phyloP scores from a whole-genome alignment of 2,329 filamentous ascomycete genomes.

The Aspergillus fructus region DNA sequence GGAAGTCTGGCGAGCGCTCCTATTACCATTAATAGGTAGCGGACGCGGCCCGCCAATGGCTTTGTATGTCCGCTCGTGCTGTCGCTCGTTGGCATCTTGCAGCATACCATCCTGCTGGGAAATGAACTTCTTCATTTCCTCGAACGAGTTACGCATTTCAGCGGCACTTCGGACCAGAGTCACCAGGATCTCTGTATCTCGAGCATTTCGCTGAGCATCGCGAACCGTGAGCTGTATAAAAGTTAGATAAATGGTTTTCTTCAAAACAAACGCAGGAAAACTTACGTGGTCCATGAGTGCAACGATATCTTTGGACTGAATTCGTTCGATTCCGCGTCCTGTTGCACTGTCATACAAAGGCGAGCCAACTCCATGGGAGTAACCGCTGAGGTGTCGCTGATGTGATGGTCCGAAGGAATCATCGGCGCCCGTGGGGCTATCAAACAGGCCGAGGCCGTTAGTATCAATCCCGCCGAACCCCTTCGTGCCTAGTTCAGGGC shows the following conservation, averaged over 20 bases:
- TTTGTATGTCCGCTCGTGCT: constrained; percentile 82
- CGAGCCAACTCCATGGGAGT: constrained; percentile 87
- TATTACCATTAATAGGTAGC: constrained; percentile 65
- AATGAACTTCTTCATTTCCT: constrained; percentile 91
- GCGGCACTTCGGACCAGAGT: constrained; percentile 90
- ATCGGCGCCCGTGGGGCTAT: constrained; percentile 49
- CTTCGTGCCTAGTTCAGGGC: constrained; percentile 47
- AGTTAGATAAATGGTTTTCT: constrained; percentile 25
- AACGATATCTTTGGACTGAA: constrained; percentile 95
- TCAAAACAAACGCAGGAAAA: constrained; percentile 17
- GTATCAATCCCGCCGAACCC: constrained; percentile 56
- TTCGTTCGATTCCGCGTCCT: constrained; percentile 82
- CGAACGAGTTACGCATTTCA: constrained; percentile 95
- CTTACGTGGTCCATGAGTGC: constrained; percentile 92
- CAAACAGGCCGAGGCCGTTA: constrained; percentile 50
- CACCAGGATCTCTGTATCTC: constrained; percentile 94
- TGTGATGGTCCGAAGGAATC: constrained; percentile 66
- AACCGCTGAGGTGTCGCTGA: constrained; percentile 73
- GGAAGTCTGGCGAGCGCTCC: constrained; percentile 49
- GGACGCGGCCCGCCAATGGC: constrained; percentile 83
- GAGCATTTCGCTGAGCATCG: constrained; percentile 91
- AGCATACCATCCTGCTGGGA: constrained; percentile 87
- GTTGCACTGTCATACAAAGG: constrained; percentile 89
- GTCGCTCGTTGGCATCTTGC: constrained; percentile 80
- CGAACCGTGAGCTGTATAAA: constrained; percentile 75